Evolutionary conservation across 306 rosid species (phyloP).

Genomic region (Echinosophora koreensis): DNA sequence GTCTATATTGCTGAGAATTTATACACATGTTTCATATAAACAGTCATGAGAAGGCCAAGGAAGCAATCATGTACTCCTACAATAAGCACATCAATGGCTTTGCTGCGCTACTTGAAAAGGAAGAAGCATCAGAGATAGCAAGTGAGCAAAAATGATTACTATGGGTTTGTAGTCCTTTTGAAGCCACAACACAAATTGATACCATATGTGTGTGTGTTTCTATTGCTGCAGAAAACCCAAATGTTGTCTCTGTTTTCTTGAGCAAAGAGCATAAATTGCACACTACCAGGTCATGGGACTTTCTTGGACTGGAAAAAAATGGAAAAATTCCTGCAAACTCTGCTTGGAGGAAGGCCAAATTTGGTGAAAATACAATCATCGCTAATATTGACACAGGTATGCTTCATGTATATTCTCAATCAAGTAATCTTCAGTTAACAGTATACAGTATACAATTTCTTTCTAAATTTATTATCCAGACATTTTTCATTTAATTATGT

Average conservation of each 20-base stretch:
- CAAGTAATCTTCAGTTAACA: not conserved
- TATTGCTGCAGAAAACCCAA: constrained; percentile 33
- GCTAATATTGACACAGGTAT: constrained; percentile 46
- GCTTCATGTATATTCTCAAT: not conserved
- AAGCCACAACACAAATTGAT: not conserved
- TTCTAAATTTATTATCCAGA: no score
- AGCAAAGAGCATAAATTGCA: constrained; percentile 57
- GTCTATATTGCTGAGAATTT: not conserved
- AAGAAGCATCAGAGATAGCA: constrained; percentile 54
- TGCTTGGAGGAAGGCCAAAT: constrained; percentile 39
- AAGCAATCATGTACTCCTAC: constrained; percentile 60
- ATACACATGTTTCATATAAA: not conserved
- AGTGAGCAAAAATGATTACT: constrained; percentile 45
- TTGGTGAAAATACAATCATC: constrained; percentile 46
- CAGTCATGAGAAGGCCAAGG: constrained; percentile 26
- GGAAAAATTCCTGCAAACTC: constrained; percentile 6
- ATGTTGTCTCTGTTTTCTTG: constrained; percentile 64
- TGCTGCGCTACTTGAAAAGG: constrained; percentile 67
- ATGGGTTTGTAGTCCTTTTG: not conserved
- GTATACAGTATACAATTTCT: no score
- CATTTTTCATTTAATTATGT: no score
- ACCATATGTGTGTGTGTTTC: not conserved
- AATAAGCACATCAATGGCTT: constrained; percentile 69
- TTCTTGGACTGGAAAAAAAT: constrained; percentile 47
- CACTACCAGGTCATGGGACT: constrained; percentile 71